Evolutionary conservation across 148 eudicot species (phyloP).

Genomic region (Amaranthus hypochondriacus): DNA sequence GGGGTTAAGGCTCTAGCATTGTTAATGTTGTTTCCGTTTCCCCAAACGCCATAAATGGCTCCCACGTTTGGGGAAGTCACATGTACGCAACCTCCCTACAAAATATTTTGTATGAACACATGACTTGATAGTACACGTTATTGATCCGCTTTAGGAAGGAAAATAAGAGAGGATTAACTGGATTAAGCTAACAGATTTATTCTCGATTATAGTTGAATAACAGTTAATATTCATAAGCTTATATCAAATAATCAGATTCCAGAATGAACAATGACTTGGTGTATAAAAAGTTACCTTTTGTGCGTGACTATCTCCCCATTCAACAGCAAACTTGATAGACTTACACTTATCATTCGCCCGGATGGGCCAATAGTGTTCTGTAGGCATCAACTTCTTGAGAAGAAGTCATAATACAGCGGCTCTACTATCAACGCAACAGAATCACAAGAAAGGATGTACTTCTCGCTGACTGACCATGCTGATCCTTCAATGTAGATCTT

Average conservation of each 20-base stretch:
- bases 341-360: constrained; percentile 54
- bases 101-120: too few relatives aligned
- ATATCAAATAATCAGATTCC: too few relatives aligned
- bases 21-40: too few relatives aligned
- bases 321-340: constrained; percentile 74
- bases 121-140: too few relatives aligned
- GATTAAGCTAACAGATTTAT: not conserved
- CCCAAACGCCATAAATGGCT: too few relatives aligned
- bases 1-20: too few relatives aligned
- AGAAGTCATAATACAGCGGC: constrained; percentile 72
- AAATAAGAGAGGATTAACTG: not conserved
- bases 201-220: too few relatives aligned
- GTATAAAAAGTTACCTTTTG: constrained; percentile 41
- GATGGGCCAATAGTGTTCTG: constrained; percentile 75
- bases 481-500: constrained; percentile 81
- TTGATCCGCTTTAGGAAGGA: not conserved
- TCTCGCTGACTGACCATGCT: constrained; percentile 85
- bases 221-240: too few relatives aligned
- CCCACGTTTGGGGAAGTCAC: too few relatives aligned
- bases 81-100: too few relatives aligned
- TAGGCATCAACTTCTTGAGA: constrained; percentile 61
- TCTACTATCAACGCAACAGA: constrained; percentile 51
- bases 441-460: constrained; percentile 78
- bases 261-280: too few relatives aligned
- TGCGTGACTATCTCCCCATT: constrained; percentile 67